A percentile compares a stretch with the other conserved stretches of the same genome.
These are phyloP conservation scores for Pichia phayaonensis DNA, from an alignment of 805 yeast species.

Conservation along the genomic window DNA sequence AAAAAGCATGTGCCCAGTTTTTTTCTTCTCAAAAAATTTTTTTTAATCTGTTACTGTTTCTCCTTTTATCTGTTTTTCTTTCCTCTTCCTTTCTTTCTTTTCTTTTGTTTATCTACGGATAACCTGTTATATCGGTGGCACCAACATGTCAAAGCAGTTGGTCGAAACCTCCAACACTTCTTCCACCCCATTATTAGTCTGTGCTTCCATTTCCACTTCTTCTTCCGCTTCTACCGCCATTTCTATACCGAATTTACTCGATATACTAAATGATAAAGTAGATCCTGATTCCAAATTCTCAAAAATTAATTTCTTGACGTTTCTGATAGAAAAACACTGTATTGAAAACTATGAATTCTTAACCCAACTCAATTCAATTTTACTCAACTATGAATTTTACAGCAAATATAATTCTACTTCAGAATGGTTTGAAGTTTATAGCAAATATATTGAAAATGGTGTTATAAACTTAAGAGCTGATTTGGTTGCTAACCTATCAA, in stretches of 20 bases:
- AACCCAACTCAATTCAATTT: slow-evolving; percentile 19
- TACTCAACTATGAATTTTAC: slow-evolving; percentile 9
- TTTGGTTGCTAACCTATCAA: slow-evolving; percentile 13
- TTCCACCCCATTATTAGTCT: background rate
- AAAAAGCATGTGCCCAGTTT: background rate
- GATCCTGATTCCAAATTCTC: slow-evolving; percentile 18
- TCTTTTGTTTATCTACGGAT: background rate
- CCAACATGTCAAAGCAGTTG: background rate
- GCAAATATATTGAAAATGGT: slow-evolving; percentile 24
- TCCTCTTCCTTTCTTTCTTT: too few relatives aligned
- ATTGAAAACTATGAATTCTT: slow-evolving; percentile 30
- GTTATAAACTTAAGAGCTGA: slow-evolving; percentile 29
- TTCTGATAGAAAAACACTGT: slow-evolving; percentile 27
- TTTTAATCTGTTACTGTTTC: too few relatives aligned
- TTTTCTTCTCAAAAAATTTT: too few relatives aligned
- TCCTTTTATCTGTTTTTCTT: background rate
- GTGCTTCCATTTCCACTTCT: background rate
- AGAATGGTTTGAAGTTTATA: slow-evolving; percentile 24
- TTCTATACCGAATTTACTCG: slow-evolving; percentile 22
- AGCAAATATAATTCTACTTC: slow-evolving; percentile 1
- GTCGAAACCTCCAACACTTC: background rate
- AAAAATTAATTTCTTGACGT: slow-evolving; percentile 22
- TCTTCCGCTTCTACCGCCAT: background rate
- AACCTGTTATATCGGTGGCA: too few relatives aligned
- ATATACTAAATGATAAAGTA: slow-evolving; percentile 22